These are phyloP conservation scores for Melaleuca quinquenervia DNA, from an alignment of 345 rosid species.

Conservation along the genomic window DNA sequence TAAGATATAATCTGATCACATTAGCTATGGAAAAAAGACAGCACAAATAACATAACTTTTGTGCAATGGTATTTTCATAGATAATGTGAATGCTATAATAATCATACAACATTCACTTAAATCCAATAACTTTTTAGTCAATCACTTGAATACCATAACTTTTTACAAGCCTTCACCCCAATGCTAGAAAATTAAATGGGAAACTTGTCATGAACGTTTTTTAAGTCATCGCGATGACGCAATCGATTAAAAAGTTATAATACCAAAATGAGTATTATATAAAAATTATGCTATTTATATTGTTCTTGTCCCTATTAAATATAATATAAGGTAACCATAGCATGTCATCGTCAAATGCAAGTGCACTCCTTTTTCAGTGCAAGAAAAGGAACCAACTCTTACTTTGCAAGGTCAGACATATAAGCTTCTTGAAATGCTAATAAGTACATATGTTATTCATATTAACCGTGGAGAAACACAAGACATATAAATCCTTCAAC, in stretches of 20 bases:
- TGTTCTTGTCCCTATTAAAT: not conserved
- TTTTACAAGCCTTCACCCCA: not conserved
- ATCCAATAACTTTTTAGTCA: no score
- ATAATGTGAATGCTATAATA: no score
- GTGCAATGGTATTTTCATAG: no score
- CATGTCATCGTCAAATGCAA: not conserved
- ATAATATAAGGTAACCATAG: not conserved
- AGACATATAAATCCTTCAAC: not conserved
- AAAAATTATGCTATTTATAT: not conserved
- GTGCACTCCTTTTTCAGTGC: not conserved
- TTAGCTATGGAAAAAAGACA: no score
- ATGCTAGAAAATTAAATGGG: not conserved
- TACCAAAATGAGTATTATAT: not conserved
- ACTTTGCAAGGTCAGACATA: not conserved
- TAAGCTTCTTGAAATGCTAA: not conserved
- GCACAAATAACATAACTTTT: no score
- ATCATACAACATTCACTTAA: no score
- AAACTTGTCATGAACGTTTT: not conserved
- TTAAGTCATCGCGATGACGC: not conserved
- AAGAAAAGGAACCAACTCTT: not conserved
- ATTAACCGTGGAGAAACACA: not conserved
- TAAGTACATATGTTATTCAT: not conserved
- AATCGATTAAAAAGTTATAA: not conserved
- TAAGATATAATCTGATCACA: no score
- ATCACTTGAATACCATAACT: not conserved